Evolutionary conservation across 148 eudicot species (phyloP), one percentile per base, ranked within the genome.

Genomic region (Silene conica): DNA sequence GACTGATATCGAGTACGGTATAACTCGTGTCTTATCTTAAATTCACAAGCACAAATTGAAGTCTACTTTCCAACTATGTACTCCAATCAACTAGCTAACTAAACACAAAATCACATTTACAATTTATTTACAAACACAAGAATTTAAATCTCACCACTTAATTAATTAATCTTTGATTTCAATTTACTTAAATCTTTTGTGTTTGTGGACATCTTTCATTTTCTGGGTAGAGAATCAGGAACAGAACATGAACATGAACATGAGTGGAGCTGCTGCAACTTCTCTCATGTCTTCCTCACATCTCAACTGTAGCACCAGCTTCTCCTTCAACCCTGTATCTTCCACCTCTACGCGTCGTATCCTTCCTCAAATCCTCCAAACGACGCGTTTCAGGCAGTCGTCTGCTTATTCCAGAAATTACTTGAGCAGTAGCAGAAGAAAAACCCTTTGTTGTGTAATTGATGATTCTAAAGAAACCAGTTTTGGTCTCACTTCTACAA

Each of bases 381-480:
- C 56, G 41, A 79, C 72, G 66, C 84, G 57, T 6, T 70, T 43
- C 46, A 79, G 23, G 43, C 18, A 18, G 14, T 64, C 64, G 60
- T 73, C 50, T 46, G 56, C 65, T 50, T 50, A 0, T 12, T 5
- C 55, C 18, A 50, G 4, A 50, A 50, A 2, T 18, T 50, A 2
- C 16, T 50, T 50, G 1, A 65, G 52, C n/a, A 65, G 69, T 3
- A 60, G 26, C 19, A 62, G 83, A 52, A 71, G 66, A 28, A 74
- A 80, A 66, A 52, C 80, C 50, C 81, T 84, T 78, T 85, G 89
- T 43, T 90, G 66, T 60, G 91, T 95, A 15, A 85, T 83, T 60
- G 95, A 93, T 13, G 94, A 93, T 80, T 80, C 75, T 57, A 80
- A 66, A 45, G 80, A 84, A 20, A 66, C 20, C 67, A 80, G 46